Evolutionary conservation across 2,329 filamentous ascomycete species (phyloP).

Genomic region (Xylariaceae sp.): DNA sequence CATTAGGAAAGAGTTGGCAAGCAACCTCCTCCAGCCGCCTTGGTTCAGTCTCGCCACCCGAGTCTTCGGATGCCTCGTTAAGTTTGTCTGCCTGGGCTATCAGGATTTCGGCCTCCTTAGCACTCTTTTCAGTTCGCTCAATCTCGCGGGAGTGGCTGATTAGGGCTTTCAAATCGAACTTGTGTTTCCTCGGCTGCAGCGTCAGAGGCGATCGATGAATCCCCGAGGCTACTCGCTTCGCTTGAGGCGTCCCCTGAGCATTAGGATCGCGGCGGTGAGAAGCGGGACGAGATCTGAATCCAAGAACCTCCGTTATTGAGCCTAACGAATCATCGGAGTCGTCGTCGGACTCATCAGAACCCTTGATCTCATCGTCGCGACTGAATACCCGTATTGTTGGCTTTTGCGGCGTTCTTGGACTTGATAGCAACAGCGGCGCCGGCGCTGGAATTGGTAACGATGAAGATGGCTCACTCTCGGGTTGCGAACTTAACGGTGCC

Average conservation of each 20-base stretch:
- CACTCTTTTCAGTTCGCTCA: slow-evolving; percentile 53
- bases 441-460: slow-evolving; percentile 5
- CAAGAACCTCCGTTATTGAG: slow-evolving; percentile 48
- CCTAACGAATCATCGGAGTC: slow-evolving; percentile 52
- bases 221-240: slow-evolving; percentile 42
- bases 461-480: slow-evolving; percentile 16
- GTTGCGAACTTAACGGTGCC: slow-evolving; percentile 14
- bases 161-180: slow-evolving; percentile 59
- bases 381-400: slow-evolving; percentile 31
- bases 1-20: slow-evolving; percentile 35
- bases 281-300: slow-evolving; percentile 22
- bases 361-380: slow-evolving; percentile 56
- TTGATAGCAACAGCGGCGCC: slow-evolving; percentile 25
- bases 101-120: slow-evolving; percentile 38
- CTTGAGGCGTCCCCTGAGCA: slow-evolving; percentile 38
- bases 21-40: slow-evolving; percentile 40
- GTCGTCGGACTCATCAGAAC: slow-evolving; percentile 69
- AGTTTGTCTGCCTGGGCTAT: slow-evolving; percentile 25
- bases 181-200: slow-evolving; percentile 47
- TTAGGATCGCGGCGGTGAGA: slow-evolving; percentile 21
- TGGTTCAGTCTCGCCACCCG: slow-evolving; percentile 34
- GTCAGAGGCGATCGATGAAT: slow-evolving; percentile 44
- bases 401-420: slow-evolving; percentile 29
- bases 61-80: slow-evolving; percentile 19
- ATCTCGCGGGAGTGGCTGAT: slow-evolving; percentile 55